These are phyloP conservation scores for Fusarium chuoi DNA, from an alignment of 2,329 filamentous ascomycete genomes.

Conservation along the genomic window DNA sequence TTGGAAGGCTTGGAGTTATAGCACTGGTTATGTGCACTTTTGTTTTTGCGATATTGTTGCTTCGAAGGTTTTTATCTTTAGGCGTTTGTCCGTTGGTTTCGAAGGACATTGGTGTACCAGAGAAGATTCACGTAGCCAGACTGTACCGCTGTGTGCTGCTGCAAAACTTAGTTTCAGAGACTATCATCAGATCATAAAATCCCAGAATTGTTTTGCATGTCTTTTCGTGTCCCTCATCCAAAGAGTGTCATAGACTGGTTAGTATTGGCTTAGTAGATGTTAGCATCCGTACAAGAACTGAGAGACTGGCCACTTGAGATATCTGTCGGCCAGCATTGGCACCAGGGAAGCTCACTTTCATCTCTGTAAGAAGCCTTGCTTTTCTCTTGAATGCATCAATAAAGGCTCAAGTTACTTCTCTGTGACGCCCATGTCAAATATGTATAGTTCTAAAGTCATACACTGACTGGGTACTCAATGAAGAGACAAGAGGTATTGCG, in stretches of 20 bases:
- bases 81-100: slow-evolving; percentile 19
- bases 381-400: neutral
- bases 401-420: neutral
- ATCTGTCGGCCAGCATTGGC: neutral
- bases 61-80: slow-evolving; percentile 15
- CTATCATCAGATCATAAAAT: neutral
- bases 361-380: neutral
- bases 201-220: neutral
- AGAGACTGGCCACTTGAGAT: too few relatives aligned
- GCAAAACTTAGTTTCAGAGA: slow-evolving; percentile 19
- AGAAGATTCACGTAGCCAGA: slow-evolving; percentile 2
- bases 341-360: neutral
- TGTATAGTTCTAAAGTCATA: neutral
- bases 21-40: slow-evolving; percentile 28
- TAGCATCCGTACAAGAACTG: neutral
- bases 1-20: slow-evolving; percentile 29
- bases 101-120: slow-evolving; percentile 5
- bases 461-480: neutral
- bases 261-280: neutral
- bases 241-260: neutral
- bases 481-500: neutral
- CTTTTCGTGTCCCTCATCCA: neutral
- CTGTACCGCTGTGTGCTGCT: slow-evolving; percentile 11
- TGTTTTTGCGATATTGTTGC: slow-evolving; percentile 29
- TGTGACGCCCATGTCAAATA: neutral